phyloP scores from a whole-genome alignment of 352 stramenopile species.

The Phytophthora sp. region DNA sequence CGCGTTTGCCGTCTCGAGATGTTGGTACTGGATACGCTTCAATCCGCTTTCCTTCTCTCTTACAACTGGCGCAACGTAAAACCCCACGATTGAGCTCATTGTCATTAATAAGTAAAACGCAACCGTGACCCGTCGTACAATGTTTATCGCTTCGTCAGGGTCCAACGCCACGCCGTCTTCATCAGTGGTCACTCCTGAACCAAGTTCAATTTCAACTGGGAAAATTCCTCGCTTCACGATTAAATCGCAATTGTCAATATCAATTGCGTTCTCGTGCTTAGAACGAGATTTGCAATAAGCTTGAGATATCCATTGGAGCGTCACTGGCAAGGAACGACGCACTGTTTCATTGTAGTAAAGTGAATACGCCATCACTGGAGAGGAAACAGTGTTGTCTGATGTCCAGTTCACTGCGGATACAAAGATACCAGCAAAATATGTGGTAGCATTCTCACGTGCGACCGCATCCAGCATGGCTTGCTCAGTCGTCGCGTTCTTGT shows the following conservation, averaged over 20 bases:
- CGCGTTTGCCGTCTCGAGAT: slow-evolving; percentile 54
- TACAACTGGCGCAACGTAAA: slow-evolving; percentile 67
- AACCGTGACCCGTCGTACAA: slow-evolving; percentile 90
- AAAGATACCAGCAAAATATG: slow-evolving; percentile 66
- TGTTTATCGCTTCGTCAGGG: slow-evolving; percentile 41
- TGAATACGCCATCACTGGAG: slow-evolving; percentile 43
- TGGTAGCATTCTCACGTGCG: slow-evolving; percentile 42
- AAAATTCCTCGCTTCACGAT: slow-evolving; percentile 61
- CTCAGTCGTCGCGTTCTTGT: slow-evolving; percentile 34
- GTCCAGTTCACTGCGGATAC: slow-evolving; percentile 51
- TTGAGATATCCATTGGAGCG: slow-evolving; percentile 62
- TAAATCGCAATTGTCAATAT: slow-evolving; percentile 49
- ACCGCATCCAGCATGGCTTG: slow-evolving; percentile 53
- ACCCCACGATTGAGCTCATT: slow-evolving; percentile 68
- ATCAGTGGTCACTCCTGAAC: slow-evolving; percentile 24
- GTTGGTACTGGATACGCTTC: slow-evolving; percentile 77
- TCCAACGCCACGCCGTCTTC: slow-evolving; percentile 31
- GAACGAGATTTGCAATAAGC: slow-evolving; percentile 56
- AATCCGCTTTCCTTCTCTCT: slow-evolving; percentile 75
- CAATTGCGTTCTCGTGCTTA: slow-evolving; percentile 19
- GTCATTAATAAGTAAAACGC: slow-evolving; percentile 85
- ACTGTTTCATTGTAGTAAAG: slow-evolving; percentile 79
- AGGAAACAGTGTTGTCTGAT: slow-evolving; percentile 9
- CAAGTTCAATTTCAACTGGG: slow-evolving; percentile 32
- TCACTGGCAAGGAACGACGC: slow-evolving; percentile 60